These are phyloP conservation scores for Samsoniella hepiali DNA, from an alignment of 2,329 filamentous ascomycete species.

Conservation along the genomic window DNA sequence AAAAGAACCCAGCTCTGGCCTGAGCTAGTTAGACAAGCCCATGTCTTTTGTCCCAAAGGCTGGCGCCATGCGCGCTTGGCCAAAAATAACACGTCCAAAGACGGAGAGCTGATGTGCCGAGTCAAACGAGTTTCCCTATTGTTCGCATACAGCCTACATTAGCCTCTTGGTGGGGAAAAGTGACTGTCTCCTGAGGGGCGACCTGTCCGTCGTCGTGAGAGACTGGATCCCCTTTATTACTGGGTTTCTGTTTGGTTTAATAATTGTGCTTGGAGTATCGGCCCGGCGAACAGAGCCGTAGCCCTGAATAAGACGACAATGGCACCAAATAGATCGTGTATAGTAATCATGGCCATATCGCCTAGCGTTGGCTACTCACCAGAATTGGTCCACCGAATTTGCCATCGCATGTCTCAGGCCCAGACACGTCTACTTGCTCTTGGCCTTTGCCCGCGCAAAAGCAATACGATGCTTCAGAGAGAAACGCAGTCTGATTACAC, in stretches of 20 bases:
- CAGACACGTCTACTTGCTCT: neutral
- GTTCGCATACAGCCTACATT: neutral
- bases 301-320: too few relatives aligned
- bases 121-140: neutral
- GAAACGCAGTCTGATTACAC: too few relatives aligned
- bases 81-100: neutral
- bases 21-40: neutral
- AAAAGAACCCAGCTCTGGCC: neutral
- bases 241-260: neutral
- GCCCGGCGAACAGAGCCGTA: too few relatives aligned
- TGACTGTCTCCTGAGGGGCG: neutral
- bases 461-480: too few relatives aligned
- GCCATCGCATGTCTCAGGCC: neutral
- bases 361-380: neutral
- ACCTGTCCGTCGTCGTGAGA: neutral
- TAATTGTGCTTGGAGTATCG: too few relatives aligned
- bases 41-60: neutral
- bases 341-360: neutral
- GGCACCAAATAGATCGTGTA: neutral
- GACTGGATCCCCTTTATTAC: neutral
- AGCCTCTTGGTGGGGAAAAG: neutral
- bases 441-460: neutral
- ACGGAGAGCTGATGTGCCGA: neutral
- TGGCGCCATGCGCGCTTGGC: slow-evolving; percentile 11
- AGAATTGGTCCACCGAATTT: neutral